Percentiles rank a stretch among this genome's conserved stretches.
These are phyloP conservation scores for Byssoonygena ceratinophila DNA, from an alignment of 2,329 filamentous ascomycete species.

Conservation along the genomic window DNA sequence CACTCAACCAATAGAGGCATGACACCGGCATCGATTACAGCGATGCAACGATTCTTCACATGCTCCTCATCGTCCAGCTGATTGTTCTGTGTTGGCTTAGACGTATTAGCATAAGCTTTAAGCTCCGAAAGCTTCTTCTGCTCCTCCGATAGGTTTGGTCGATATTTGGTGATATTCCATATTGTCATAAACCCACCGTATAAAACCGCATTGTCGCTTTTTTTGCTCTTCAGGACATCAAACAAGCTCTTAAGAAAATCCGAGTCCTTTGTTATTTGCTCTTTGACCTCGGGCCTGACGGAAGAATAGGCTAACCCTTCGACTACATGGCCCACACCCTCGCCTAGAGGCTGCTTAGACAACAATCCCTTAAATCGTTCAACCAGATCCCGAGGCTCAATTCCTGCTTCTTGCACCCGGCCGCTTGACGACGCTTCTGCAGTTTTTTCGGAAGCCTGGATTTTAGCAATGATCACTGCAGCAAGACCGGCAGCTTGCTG, in stretches of 20 bases:
- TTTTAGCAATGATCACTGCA: slow-evolving; percentile 65
- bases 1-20: slow-evolving; percentile 67
- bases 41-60: slow-evolving; percentile 63
- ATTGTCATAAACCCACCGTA: slow-evolving; percentile 83
- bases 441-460: slow-evolving; percentile 29
- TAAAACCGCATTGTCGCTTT: slow-evolving; percentile 57
- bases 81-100: slow-evolving; percentile 51
- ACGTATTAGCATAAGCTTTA: slow-evolving; percentile 85
- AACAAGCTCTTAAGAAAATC: slow-evolving; percentile 61
- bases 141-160: slow-evolving; percentile 69
- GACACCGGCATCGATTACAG: slow-evolving; percentile 66
- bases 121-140: slow-evolving; percentile 85
- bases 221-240: slow-evolving; percentile 35
- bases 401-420: slow-evolving; percentile 32
- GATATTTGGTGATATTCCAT: slow-evolving; percentile 71
- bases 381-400: slow-evolving; percentile 44
- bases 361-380: slow-evolving; percentile 44
- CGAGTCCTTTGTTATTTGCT: slow-evolving; percentile 60
- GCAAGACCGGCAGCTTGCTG: slow-evolving; percentile 46
- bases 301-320: slow-evolving; percentile 91
- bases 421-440: slow-evolving; percentile 26
- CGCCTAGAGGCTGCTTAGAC: slow-evolving; percentile 29
- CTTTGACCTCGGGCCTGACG: slow-evolving; percentile 73
- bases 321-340: slow-evolving; percentile 62
- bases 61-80: slow-evolving; percentile 65